Base-by-base conservation (phyloP, 2,329 filamentous ascomycete genomes). In the Fusarium globosum region DNA sequence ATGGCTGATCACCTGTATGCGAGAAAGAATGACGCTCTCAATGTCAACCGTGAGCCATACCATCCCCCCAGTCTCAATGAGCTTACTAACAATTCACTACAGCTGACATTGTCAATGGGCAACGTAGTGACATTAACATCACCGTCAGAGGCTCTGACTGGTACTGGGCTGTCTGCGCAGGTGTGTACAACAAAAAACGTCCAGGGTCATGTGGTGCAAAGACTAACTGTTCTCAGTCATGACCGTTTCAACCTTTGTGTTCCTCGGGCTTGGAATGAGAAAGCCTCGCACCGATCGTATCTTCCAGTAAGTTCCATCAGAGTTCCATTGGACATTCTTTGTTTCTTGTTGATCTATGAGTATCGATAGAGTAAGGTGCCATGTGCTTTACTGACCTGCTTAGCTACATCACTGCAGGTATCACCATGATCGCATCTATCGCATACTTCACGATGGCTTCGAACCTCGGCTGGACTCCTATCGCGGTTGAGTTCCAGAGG, bases 71-170 rank as follows among this genome's bases (percentile, higher is more conserved):
- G 13, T 12, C 3, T 26, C 12, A 1, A 14, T 15, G 3, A 30
- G 4, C 12, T 48, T 2, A 51, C 33, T 18, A 7, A 5, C 23
- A 0, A 2, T 4, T 52, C 2, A 16, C 13, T 2, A 5, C 9
- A 70, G 69, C 72, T 10, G 30, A 42, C 18, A 56, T 14, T 4
- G 49, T 75, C 30, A 75, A 75, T 42, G 71, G 72, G 1, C 45
- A 69, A 13, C 41, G 16, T 1, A 72, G 86, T 21, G 84, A 91
- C 76, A 87, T 92, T 45, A 83, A 83, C 71, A 90, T 92, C 75
- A 91, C 89, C 16, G 82, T 80, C 23, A 88, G 81, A 76, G 91
- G 89, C 20, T 91, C 89, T 2, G 85, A 91, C 79, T 91, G 88
- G 83, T 91, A 91, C 77, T 93, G 87, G 81, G 83, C 90, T 13